Evolutionary conservation across 164 flowering plant genomes (phyloP).

Genomic region (Warburgia ugandensis): DNA sequence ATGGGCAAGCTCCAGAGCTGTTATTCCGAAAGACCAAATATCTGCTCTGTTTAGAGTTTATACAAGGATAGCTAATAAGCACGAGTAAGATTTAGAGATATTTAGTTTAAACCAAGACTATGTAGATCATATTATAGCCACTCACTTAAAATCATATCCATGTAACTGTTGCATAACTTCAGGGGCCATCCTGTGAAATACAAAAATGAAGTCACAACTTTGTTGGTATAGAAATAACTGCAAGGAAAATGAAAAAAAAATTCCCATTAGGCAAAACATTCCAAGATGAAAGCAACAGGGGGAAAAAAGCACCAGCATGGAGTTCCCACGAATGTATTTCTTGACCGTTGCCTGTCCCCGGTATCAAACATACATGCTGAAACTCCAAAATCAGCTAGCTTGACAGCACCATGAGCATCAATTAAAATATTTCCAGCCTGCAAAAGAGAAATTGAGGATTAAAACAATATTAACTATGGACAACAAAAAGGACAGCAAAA

Average conservation of each 20-base stretch:
- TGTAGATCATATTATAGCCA: background rate
- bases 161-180: constrained; percentile 97
- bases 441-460: constrained; percentile 10
- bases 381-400: constrained; percentile 94
- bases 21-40: constrained; percentile 98
- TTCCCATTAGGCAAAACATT: background rate
- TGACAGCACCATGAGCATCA: constrained; percentile 72
- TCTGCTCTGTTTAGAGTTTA: constrained; percentile 66
- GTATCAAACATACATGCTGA: constrained; percentile 95
- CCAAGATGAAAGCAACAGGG: too few species aligned
- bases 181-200: constrained; percentile 96
- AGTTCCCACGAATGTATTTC: constrained; percentile 97
- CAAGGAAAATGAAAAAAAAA: background rate
- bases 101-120: background rate
- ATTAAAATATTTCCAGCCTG: constrained; percentile 95
- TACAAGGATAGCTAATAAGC: too few species aligned
- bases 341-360: constrained; percentile 84
- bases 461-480: background rate
- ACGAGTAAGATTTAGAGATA: background rate
- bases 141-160: constrained; percentile 98
- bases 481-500: constrained; percentile 2
- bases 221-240: too few species aligned
- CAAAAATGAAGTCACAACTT: too few species aligned
- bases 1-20: constrained; percentile 98
- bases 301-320: constrained; percentile 73